These are phyloP conservation scores for Suhomyces choctaworum DNA, from an alignment of 1,139 yeast genomes.

Conservation along the genomic window DNA sequence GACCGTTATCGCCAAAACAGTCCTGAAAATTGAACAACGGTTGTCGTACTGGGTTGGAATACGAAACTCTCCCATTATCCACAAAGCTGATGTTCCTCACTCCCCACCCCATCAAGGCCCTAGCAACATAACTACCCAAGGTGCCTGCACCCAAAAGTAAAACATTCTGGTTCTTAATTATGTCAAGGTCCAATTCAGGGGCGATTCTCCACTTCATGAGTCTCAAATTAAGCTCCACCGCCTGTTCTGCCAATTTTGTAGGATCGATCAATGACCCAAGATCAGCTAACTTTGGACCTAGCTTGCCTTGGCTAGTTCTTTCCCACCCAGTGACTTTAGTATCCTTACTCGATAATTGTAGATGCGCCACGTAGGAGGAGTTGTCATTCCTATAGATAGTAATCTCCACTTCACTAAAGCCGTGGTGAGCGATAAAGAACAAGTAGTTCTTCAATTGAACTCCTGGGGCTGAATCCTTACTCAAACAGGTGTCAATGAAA, in stretches of 20 bases:
- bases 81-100: constrained; percentile 80
- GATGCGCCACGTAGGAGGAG: constrained; percentile 25
- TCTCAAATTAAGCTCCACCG: constrained; percentile 84
- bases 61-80: constrained; percentile 85
- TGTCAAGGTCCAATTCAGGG: constrained; percentile 72
- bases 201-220: constrained; percentile 97
- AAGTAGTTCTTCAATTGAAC: constrained; percentile 67
- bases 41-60: constrained; percentile 93
- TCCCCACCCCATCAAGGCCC: constrained; percentile 94
- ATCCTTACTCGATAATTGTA: constrained; percentile 21
- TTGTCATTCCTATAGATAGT: constrained; percentile 31
- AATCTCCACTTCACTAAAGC: constrained; percentile 40
- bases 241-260: constrained; percentile 77
- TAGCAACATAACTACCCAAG: constrained; percentile 84
- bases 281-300: constrained; percentile 82
- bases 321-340: constrained; percentile 85
- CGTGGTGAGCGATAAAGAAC: constrained; percentile 48
- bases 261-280: constrained; percentile 82
- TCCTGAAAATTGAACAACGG: constrained; percentile 79
- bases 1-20: constrained; percentile 58
- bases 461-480: constrained; percentile 48
- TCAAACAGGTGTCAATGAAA: constrained; percentile 62
- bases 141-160: constrained; percentile 95
- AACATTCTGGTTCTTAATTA: constrained; percentile 59
- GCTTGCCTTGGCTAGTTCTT: constrained; percentile 65